Evolutionary conservation across 148 eudicot species (phyloP), one percentile per base, ranked within the genome.

Genomic region (Linanthus parryae): DNA sequence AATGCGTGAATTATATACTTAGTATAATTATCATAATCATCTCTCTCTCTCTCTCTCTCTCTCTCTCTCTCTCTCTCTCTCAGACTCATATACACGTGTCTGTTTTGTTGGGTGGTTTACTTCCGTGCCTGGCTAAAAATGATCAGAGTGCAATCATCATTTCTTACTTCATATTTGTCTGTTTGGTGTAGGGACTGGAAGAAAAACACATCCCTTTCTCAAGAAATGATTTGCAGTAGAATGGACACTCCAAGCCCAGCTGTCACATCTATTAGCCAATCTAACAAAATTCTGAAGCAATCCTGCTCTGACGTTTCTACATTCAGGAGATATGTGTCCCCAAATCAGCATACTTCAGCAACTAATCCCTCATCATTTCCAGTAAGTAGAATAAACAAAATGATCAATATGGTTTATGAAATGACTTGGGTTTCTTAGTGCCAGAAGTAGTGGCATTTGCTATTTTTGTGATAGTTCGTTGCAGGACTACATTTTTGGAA

Each of bases 381-480:
- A 24, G 62, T 58, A 35, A 58, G 62, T 58, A 5, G 25, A 58
- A n/a, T n/a, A n/a, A n/a, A n/a, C n/a, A n/a, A n/a, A n/a, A n/a
- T n/a, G n/a, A n/a, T n/a, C n/a, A n/a, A n/a, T n/a, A n/a, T n/a
- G n/a, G n/a, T n/a, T n/a, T n/a, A n/a, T n/a, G n/a, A n/a, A n/a
- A n/a, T n/a, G n/a, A n/a, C n/a, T n/a, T n/a, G n/a, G n/a, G n/a
- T n/a, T n/a, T n/a, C n/a, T n/a, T n/a, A n/a, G n/a, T n/a, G n/a
- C n/a, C n/a, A n/a, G n/a, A n/a, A n/a, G n/a, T n/a, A n/a, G n/a
- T n/a, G n/a, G n/a, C n/a, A n/a, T n/a, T n/a, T n/a, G n/a, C n/a
- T n/a, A n/a, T n/a, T n/a, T n/a, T n/a, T n/a, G n/a, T n/a, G n/a
- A n/a, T n/a, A n/a, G n/a, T n/a, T n/a, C n/a, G n/a, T n/a, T n/a